phyloP scores from a whole-genome alignment of 2,329 filamentous ascomycete genomes.

The Diaporthe citrichinensis region DNA sequence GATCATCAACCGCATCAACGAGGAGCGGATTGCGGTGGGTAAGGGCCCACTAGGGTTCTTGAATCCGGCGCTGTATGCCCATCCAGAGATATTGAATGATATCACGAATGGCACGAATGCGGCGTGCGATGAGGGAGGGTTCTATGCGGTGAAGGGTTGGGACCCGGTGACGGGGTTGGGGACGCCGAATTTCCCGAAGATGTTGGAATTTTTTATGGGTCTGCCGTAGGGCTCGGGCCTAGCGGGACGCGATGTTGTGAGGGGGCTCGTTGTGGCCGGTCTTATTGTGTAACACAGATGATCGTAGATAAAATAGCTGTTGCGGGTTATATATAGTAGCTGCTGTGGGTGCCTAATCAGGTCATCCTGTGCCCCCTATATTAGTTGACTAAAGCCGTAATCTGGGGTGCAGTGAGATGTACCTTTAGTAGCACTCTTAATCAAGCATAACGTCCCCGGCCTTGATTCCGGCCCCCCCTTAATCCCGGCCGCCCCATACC shows the following conservation, averaged over 20 bases:
- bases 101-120: constrained; percentile 49
- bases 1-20: constrained; percentile 74
- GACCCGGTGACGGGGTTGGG: constrained; percentile 48
- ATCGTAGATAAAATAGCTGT: not conserved
- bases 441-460: too few species aligned
- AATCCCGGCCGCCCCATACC: too few species aligned
- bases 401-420: too few species aligned
- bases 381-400: too few species aligned
- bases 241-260: not conserved
- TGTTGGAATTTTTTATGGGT: constrained; percentile 33
- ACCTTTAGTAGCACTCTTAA: too few species aligned
- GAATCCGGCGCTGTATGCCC: constrained; percentile 49
- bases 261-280: not conserved
- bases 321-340: too few species aligned
- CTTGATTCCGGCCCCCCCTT: too few species aligned
- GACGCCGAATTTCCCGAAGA: constrained; percentile 41
- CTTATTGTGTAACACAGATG: not conserved
- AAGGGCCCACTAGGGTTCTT: constrained; percentile 56
- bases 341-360: too few species aligned
- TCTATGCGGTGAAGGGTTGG: constrained; percentile 48
- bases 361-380: too few species aligned
- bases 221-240: constrained; percentile 10
- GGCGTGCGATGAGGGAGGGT: constrained; percentile 49
- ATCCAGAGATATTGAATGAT: constrained; percentile 51
- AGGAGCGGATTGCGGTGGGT: constrained; percentile 66